phyloP scores from a whole-genome alignment of 2,329 filamentous ascomycete species.

The Epicoccum sorghinum region DNA sequence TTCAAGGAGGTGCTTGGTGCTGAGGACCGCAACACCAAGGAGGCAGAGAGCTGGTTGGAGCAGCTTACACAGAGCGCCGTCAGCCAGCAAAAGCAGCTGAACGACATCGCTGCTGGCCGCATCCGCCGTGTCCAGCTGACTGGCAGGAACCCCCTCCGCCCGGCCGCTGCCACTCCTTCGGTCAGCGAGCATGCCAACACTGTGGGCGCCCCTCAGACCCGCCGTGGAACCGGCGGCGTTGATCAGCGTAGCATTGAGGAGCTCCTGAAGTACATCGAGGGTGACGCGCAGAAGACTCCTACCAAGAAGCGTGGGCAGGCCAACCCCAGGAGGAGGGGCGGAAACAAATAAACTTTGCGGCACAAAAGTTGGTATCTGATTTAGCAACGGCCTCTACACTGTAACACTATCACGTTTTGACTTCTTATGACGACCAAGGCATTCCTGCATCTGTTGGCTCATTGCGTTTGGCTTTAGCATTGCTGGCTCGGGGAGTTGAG shows the following conservation, averaged over 20 bases:
- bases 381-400: constrained; percentile 11
- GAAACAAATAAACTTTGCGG: constrained; percentile 9
- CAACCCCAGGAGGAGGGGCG: constrained; percentile 51
- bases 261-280: constrained; percentile 92
- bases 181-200: constrained; percentile 54
- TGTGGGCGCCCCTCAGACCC: constrained; percentile 45
- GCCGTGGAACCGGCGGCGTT: constrained; percentile 50
- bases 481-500: constrained; percentile 14
- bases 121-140: constrained; percentile 75
- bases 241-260: constrained; percentile 91
- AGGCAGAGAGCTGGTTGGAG: constrained; percentile 95
- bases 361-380: constrained; percentile 10
- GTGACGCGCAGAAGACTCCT: constrained; percentile 54
- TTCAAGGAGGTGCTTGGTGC: constrained; percentile 87
- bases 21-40: constrained; percentile 96
- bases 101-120: constrained; percentile 77
- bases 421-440: constrained; percentile 10
- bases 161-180: constrained; percentile 66
- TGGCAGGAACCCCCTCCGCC: constrained; percentile 58
- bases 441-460: constrained; percentile 14
- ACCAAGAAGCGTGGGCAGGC: constrained; percentile 52
- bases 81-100: constrained; percentile 89
- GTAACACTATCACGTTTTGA: constrained; percentile 14
- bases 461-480: constrained; percentile 13
- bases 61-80: constrained; percentile 96